A percentile compares a stretch with the other conserved stretches of the same genome.
phyloP scores from a whole-genome alignment of 345 rosid species.

The Acer yangbiense region DNA sequence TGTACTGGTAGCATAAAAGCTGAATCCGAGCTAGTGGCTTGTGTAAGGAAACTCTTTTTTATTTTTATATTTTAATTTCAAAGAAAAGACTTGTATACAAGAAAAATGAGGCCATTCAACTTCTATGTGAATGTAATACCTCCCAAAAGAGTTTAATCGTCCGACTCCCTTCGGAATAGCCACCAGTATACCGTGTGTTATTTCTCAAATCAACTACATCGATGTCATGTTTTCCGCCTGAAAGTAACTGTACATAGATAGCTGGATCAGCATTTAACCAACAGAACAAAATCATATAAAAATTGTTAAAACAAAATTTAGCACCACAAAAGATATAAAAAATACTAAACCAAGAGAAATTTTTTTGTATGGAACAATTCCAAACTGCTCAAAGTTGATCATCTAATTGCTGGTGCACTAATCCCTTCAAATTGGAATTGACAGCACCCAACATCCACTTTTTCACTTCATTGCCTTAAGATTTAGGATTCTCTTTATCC shows the following conservation, averaged over 20 bases:
- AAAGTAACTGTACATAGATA: constrained; percentile 67
- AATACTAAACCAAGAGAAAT: too few relatives aligned
- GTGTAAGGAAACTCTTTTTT: background rate
- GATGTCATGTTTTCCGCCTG: constrained; percentile 92
- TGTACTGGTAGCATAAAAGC: background rate
- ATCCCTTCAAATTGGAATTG: background rate
- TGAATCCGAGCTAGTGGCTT: constrained; percentile 2
- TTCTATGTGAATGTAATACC: constrained; percentile 44
- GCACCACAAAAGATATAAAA: too few relatives aligned
- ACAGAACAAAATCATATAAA: background rate
- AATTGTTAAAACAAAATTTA: background rate
- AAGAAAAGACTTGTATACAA: background rate
- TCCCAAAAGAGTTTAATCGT: constrained; percentile 93
- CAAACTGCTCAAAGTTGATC: background rate
- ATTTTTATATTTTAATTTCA: background rate
- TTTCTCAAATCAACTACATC: constrained; percentile 83
- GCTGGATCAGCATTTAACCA: constrained; percentile 13
- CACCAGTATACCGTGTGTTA: constrained; percentile 87
- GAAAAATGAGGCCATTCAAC: constrained; percentile 6
- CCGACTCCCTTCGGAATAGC: constrained; percentile 87
- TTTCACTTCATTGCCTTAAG: background rate
- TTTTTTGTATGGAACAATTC: too few relatives aligned
- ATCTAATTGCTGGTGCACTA: background rate
- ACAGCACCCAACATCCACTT: background rate
- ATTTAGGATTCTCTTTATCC: background rate